Percentiles rank a stretch among this genome's conserved stretches.
Evolutionary conservation across 352 stramenopile species (phyloP).

Genomic region (Pythium myriotylum): DNA sequence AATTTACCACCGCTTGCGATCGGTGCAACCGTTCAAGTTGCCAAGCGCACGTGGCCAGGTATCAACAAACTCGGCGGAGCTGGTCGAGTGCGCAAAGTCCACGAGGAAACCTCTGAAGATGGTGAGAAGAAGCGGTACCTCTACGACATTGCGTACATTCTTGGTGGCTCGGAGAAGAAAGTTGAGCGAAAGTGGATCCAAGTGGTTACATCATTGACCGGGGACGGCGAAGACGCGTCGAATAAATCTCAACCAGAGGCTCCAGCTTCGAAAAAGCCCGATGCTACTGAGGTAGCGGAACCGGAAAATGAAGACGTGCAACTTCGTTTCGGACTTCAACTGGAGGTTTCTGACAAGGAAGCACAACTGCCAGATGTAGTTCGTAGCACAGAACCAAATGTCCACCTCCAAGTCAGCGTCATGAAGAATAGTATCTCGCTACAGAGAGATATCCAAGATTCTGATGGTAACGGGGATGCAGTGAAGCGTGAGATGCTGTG

Average conservation of each 20-base stretch:
- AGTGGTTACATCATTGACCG: conserved; percentile 40
- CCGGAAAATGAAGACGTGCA: conserved; percentile 12
- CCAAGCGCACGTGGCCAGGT: conserved; percentile 81
- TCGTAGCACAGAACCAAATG: conserved; percentile 13
- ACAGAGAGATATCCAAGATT: conserved; percentile 26
- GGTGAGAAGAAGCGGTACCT: conserved; percentile 42
- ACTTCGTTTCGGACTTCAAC: conserved; percentile 22
- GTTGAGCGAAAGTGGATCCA: conserved; percentile 83
- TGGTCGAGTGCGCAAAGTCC: conserved; percentile 65
- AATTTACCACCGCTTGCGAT: conserved; percentile 47
- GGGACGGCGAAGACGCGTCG: conserved; percentile 18
- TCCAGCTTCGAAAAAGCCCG: not conserved
- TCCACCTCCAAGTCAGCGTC: conserved; percentile 50
- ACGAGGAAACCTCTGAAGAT: conserved; percentile 39
- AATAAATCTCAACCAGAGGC: conserved; percentile 13
- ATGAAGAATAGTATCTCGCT: conserved; percentile 45
- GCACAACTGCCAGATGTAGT: conserved; percentile 10
- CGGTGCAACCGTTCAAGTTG: conserved; percentile 70
- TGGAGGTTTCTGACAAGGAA: conserved; percentile 24
- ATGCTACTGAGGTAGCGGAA: not conserved
- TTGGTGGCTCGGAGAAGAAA: conserved; percentile 76
- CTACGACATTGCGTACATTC: conserved; percentile 77
- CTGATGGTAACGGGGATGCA: not conserved
- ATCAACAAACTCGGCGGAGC: conserved; percentile 87
- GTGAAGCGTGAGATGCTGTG: conserved; percentile 40